These are phyloP conservation scores for Heliamphora exappendiculata DNA, from an alignment of 148 eudicot species.

Conservation along the genomic window DNA sequence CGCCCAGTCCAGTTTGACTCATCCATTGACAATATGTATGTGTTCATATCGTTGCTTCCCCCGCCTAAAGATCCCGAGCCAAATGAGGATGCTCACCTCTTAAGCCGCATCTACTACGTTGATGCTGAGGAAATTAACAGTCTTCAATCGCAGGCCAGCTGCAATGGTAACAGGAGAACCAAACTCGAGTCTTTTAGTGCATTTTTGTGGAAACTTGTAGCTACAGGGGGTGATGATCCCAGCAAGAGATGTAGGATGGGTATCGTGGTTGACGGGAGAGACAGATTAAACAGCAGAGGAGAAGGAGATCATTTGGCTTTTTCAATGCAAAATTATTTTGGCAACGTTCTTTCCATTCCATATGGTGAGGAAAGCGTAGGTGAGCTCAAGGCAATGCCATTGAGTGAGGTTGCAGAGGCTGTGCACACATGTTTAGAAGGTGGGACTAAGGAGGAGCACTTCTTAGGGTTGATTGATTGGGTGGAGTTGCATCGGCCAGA, in stretches of 20 bases:
- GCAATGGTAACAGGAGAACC: not conserved
- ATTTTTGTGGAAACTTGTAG: conserved; percentile 7
- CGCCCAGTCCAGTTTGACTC: not conserved
- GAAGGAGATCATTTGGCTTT: not conserved
- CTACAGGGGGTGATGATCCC: not conserved
- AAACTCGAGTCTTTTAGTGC: conserved; percentile 7
- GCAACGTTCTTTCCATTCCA: conserved; percentile 5
- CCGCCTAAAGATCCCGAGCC: not conserved
- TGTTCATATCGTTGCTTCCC: not conserved
- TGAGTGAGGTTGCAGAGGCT: not conserved
- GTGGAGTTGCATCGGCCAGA: conserved; percentile 6
- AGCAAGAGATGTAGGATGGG: conserved; percentile 3
- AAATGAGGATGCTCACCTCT: not conserved
- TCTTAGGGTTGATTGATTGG: conserved; percentile 4
- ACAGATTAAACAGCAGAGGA: not conserved
- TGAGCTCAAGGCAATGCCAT: not conserved
- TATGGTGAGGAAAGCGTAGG: not conserved
- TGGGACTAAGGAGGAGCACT: not conserved
- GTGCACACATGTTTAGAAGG: not conserved
- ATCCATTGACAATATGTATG: not conserved
- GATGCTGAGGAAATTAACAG: not conserved
- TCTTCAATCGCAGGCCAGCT: not conserved
- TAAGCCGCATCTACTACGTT: conserved; percentile 4
- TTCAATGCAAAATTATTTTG: not conserved
- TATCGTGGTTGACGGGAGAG: conserved; percentile 3